Base-by-base conservation (phyloP, 305 asterid genomes). In the Salvia sclarea region DNA sequence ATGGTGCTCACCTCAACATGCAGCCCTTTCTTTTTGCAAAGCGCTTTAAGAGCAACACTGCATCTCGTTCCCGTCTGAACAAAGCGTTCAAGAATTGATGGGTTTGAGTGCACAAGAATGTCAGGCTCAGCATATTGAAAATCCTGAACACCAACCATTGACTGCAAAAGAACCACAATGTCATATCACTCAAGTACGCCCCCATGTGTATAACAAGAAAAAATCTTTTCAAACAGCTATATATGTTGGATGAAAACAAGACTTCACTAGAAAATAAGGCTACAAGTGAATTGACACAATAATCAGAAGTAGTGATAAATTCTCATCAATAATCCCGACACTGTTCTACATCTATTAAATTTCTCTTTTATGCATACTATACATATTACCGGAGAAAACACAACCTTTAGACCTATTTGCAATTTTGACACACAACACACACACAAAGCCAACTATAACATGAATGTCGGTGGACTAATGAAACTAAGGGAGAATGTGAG, bases 41-140 rank as follows among this genome's bases (percentile, higher is more conserved):
- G 89, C 61, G 88, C 85, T 84, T 79, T 82, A 70, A 89, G 95
- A 5, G 89, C 95, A 79, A 64, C 77, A 71, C 71, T 81, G 79
- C 74, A 80, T 74, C 72, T 79, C 6, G 76, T 61, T 68, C 82
- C 89, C 25, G 61, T 79, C 76, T 80, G 79, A 65, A 68, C 64
- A 71, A 81, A 82, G 55, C 79, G 83, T 72, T 82, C 82, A 25
- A 87, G 43, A 63, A 87, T 85, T 64, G 83, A 78, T 62, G 88
- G 87, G 28, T 20, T 63, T 50, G 91, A 87, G 75, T 85, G 87
- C 69, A 79, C 89, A 52, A 90, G 96, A 80, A 81, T 79, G 75
- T 90, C 96, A 11, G 96, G 95, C 65, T 85, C 91, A 4, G 93
- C 95, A 76, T 80, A 87, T 59, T 83, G 87, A 82, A 87, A 90